Base-by-base conservation (phyloP, 1,284 basidiomycete genomes). In the Bjerkandera adusta region DNA sequence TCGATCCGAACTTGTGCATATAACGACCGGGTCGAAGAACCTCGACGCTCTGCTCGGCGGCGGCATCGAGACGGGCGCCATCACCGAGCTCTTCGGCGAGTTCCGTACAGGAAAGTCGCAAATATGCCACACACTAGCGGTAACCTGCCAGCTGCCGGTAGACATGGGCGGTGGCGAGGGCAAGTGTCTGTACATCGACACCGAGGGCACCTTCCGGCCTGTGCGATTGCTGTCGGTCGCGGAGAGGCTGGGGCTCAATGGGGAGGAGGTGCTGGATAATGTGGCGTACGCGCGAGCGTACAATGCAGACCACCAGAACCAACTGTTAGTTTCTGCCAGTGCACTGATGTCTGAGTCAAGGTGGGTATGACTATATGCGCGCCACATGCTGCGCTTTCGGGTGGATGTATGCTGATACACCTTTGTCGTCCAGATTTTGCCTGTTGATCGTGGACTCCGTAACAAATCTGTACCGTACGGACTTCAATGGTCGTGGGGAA, bases 161-260 rank as follows among this genome's bases (percentile, higher is more conserved):
- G 89, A 84, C 57, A 97, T 98, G 95, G 97, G 97, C 21, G 97
- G 97, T 24, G 97, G 97, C 5, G 97, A 99, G 68, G 97, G 97
- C 40, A 99, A 99, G 70, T 98, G 96, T 62, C 73, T 99, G 38
- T 99, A 96, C 68, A 98, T 99, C 68, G 97, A 99, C 67, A 99
- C 97, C 0, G 96, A 99, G 64, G 95, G 95, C 8, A 99, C 97
- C 3, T 99, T 99, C 76, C 92, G 97, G 56, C 97, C 97, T 13
- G 89, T 92, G 29, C 91, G 97, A 50, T 74, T 99, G 45, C 77
- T 99, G 24, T 91, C 96, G 0, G 93, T 97, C 3, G 96, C 97
- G 1, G 96, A 98, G 70, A 79, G 97, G 43, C 95, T 89, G 62
- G 97, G 97, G 5, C 73, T 99, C 57, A 95, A 95, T 56, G 95